Evolutionary conservation across 2,329 filamentous ascomycete genomes (phyloP).

Genomic region (Colletotrichum tofieldiae): DNA sequence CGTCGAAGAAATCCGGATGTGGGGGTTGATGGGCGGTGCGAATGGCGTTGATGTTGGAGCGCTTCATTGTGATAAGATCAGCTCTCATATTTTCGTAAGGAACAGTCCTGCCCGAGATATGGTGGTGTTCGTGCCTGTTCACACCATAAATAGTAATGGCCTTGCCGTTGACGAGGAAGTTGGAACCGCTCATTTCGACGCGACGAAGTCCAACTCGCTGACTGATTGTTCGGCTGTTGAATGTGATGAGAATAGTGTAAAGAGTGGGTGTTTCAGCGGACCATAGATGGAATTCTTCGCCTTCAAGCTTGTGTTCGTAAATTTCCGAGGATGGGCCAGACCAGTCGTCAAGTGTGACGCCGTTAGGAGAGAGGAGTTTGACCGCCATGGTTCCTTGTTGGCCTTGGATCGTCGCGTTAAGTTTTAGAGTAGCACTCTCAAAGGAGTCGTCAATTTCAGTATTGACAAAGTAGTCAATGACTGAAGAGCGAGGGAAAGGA

Average conservation of each 20-base stretch:
- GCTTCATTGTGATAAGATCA: conserved; percentile 78
- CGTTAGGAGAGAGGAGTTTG: conserved; percentile 2
- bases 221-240: conserved; percentile 56
- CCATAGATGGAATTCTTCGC: conserved; percentile 73
- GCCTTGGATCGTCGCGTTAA: conserved; percentile 60
- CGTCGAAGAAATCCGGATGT: conserved; percentile 71
- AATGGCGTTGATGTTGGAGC: conserved; percentile 79
- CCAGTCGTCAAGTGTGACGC: conserved; percentile 43
- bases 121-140: conserved; percentile 81
- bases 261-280: conserved; percentile 78
- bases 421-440: conserved; percentile 64
- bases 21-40: conserved; percentile 78
- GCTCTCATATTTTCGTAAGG: conserved; percentile 71
- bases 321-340: neutral
- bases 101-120: conserved; percentile 72
- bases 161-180: conserved; percentile 77
- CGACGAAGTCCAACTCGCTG: conserved; percentile 76
- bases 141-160: conserved; percentile 78
- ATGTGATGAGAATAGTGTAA: conserved; percentile 64
- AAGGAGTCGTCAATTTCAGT: conserved; percentile 70
- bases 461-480: conserved; percentile 70
- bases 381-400: conserved; percentile 43
- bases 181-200: conserved; percentile 72
- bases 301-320: conserved; percentile 55
- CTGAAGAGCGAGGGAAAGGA: conserved; percentile 68